Evolutionary conservation across 495 filamentous ascomycete species (phyloP).

Genomic region (Daldinia caldariorum): DNA sequence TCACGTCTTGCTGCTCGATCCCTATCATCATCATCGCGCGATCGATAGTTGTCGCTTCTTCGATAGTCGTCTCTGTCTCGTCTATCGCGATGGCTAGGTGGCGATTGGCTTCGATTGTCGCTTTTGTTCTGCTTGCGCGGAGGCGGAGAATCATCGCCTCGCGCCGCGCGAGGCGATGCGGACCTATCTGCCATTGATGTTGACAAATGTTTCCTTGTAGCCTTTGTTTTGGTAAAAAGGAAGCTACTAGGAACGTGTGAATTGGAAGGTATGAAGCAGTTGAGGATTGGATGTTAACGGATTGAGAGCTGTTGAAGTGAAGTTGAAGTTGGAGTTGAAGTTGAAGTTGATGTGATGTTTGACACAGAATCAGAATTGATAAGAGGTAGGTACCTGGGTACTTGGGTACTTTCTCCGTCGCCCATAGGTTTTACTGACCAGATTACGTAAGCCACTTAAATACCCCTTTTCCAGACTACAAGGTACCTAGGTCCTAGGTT

Average conservation of each 20-base stretch:
- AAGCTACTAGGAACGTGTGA: background rate
- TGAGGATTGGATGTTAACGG: too few species aligned
- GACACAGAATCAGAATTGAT: too few species aligned
- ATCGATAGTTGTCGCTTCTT: slow-evolving; percentile 42
- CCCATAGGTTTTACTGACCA: too few species aligned
- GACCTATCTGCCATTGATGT: slow-evolving; percentile 41
- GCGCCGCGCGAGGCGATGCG: slow-evolving; percentile 34
- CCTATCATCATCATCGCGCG: slow-evolving; percentile 34
- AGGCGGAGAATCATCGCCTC: slow-evolving; percentile 42
- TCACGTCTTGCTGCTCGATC: slow-evolving; percentile 28
- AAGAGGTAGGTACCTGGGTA: too few species aligned
- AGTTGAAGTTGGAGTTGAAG: too few species aligned
- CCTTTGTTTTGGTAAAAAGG: background rate
- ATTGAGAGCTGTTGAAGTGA: too few species aligned
- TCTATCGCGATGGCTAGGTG: slow-evolving; percentile 34
- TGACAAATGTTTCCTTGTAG: background rate
- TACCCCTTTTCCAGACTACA: background rate
- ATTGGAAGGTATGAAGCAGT: too few species aligned
- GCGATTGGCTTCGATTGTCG: slow-evolving; percentile 45
- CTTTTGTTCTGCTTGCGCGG: slow-evolving; percentile 37
- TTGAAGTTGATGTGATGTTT: too few species aligned
- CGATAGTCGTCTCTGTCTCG: slow-evolving; percentile 33
- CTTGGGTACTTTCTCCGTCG: too few species aligned
- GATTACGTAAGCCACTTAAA: too few species aligned
- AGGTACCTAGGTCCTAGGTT: background rate